Percentiles rank a stretch among this genome's conserved stretches.
phyloP scores from a whole-genome alignment of 2,329 filamentous ascomycete genomes.

The Epichloe coenophiala region DNA sequence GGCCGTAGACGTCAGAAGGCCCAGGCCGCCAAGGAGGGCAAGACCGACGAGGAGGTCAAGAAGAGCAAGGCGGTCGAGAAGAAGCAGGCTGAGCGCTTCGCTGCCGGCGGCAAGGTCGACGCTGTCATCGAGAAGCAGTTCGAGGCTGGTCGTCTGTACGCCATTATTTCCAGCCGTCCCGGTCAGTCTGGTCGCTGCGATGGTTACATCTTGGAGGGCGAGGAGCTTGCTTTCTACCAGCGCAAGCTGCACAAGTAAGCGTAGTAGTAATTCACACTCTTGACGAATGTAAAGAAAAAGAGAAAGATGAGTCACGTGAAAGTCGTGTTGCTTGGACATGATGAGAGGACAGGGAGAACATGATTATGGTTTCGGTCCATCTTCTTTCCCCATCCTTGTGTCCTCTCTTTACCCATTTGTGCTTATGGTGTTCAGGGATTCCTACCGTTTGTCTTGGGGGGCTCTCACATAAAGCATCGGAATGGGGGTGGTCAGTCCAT shows the following conservation, averaged over 20 bases:
- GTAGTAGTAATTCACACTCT: neutral
- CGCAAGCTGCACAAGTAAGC: constrained; percentile 96
- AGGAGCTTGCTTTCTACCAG: constrained; percentile 99
- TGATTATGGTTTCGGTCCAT: neutral
- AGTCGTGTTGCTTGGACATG: neutral
- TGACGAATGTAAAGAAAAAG: neutral
- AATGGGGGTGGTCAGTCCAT: neutral
- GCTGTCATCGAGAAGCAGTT: constrained; percentile 91
- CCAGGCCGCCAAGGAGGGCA: constrained; percentile 43
- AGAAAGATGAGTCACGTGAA: neutral
- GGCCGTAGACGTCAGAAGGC: constrained; percentile 89
- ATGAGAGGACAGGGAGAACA: neutral
- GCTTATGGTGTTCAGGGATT: neutral
- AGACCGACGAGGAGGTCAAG: constrained; percentile 60
- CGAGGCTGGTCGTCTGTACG: constrained; percentile 95
- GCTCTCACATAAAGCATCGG: neutral
- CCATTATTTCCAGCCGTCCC: constrained; percentile 81
- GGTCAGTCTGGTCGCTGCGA: constrained; percentile 95
- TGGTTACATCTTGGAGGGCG: constrained; percentile 97
- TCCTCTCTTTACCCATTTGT: neutral
- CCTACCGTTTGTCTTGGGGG: constrained; percentile 2
- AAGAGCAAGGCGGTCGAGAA: constrained; percentile 93
- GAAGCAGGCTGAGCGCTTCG: constrained; percentile 86
- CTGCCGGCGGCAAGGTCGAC: constrained; percentile 85
- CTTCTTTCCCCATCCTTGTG: neutral